Conservation (phyloP, 257 asterid genomes). For the Solanum raphanifolium region DNA sequence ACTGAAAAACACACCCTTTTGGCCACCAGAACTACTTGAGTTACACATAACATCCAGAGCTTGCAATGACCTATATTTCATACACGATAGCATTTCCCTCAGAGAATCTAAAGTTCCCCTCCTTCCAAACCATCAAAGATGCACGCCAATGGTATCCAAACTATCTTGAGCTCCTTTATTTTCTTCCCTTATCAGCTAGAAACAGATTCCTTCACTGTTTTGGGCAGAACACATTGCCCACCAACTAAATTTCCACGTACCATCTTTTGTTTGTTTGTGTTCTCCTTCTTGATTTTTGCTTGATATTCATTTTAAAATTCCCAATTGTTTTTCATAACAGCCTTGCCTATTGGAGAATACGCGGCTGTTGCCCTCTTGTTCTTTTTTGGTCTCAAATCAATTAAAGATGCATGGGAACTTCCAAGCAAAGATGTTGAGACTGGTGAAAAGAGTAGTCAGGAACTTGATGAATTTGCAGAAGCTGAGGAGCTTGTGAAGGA, state of each 20-base stretch:
- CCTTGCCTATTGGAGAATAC: conserved; percentile 90
- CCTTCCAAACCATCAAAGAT: background rate
- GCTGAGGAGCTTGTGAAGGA: conserved; percentile 97
- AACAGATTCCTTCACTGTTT: background rate
- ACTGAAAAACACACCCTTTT: background rate
- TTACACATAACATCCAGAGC: background rate
- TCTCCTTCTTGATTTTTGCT: background rate
- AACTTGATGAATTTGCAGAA: conserved; percentile 77
- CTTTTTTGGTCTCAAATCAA: conserved; percentile 93
- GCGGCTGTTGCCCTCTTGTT: conserved; percentile 85
- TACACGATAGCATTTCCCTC: background rate
- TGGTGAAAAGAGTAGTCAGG: conserved; percentile 42
- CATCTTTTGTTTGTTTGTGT: background rate
- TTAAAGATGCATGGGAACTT: conserved; percentile 93
- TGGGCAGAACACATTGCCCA: background rate
- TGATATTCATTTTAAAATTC: background rate
- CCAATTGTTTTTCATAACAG: conserved; percentile 21
- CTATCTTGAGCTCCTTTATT: background rate
- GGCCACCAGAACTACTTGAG: background rate
- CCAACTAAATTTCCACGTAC: background rate
- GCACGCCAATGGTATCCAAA: background rate
- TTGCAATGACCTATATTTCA: background rate
- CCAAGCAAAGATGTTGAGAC: conserved; percentile 50
- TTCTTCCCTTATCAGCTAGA: background rate
- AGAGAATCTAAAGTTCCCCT: background rate